A percentile compares a stretch with the other conserved stretches of the same genome.
phyloP scores from a whole-genome alignment of 78 protist species.

The Bigelowiella natans region DNA sequence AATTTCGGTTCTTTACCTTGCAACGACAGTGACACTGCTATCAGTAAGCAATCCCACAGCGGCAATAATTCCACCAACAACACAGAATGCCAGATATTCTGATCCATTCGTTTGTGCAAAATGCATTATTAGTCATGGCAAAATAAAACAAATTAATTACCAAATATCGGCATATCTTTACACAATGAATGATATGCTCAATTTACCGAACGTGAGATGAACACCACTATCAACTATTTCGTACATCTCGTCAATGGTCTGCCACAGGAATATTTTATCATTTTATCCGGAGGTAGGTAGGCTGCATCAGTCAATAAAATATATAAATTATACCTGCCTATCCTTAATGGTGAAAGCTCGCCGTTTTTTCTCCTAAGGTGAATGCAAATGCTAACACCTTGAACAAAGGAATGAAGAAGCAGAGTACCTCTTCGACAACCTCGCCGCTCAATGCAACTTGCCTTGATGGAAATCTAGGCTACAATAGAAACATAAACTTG shows the following conservation, averaged over 20 bases:
- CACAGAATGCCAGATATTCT: not conserved
- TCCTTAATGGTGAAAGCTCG: no score
- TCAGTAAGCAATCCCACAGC: constrained; percentile 13
- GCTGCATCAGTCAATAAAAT: not conserved
- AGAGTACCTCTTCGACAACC: no score
- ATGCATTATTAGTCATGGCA: no score
- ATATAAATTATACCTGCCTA: no score
- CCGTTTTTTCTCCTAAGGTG: no score
- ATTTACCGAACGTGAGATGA: not conserved
- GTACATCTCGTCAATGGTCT: not conserved
- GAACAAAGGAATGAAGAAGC: no score
- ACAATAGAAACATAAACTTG: not conserved
- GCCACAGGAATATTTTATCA: no score
- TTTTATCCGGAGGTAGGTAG: not conserved
- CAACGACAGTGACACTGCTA: constrained; percentile 25
- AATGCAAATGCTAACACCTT: no score
- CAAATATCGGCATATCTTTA: not conserved
- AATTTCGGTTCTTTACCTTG: no score
- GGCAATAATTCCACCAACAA: not conserved
- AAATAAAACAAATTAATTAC: no score
- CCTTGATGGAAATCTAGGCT: not conserved
- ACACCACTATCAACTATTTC: not conserved
- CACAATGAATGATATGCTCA: not conserved
- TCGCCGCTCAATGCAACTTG: not conserved
- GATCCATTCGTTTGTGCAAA: no score